Evolutionary conservation across 2,329 filamentous ascomycete species (phyloP), one percentile per base, ranked within the genome.

Genomic region (Fusarium pseudocircinatum): DNA sequence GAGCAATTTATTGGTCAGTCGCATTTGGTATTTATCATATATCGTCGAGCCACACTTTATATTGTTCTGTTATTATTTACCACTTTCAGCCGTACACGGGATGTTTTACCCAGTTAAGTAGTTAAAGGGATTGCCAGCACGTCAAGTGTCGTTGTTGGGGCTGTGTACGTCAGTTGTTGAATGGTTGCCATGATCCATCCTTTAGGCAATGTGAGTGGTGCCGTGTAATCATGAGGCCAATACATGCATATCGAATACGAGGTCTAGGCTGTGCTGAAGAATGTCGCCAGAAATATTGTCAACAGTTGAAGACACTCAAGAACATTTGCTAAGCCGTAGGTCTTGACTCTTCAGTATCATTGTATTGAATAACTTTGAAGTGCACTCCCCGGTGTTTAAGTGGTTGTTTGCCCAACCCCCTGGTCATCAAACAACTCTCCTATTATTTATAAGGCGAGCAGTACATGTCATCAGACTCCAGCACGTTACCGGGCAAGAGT

Each of bases 231-330:
- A 54, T 42, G 28, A 47, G 47, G 63, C 54, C 42, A 36, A 32
- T 53, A 50, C 52, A 18, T 69, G 50, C 58, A 60, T 52, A 43
- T 42, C 24, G 37, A 57, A 70, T 70, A 70, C 67, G 67, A 70
- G 67, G 44, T 67, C 64, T 28, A 7, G 39, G 60, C 28, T 26
- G 30, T 37, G n/a, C 11, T 34, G 32, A 65, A 50, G 42, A 64
- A 54, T 54, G 20, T 10, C 11, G 50, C 34, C 15, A 40, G 34
- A 22, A 34, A 42, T 34, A 60, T 18, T 28, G 24, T n/a, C 30
- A 59, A 58, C 40, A 40, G 39, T 24, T 44, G 16, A 32, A 11
- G 13, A 36, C 36, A 30, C 12, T 26, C 7, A 16, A 61, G 30
- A 13, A 22, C 32, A 13, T 24, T n/a, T 11, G 11, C 24, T 36